phyloP scores from a whole-genome alignment of 1,139 yeast species.

The Magnusiomyces paraingens region DNA sequence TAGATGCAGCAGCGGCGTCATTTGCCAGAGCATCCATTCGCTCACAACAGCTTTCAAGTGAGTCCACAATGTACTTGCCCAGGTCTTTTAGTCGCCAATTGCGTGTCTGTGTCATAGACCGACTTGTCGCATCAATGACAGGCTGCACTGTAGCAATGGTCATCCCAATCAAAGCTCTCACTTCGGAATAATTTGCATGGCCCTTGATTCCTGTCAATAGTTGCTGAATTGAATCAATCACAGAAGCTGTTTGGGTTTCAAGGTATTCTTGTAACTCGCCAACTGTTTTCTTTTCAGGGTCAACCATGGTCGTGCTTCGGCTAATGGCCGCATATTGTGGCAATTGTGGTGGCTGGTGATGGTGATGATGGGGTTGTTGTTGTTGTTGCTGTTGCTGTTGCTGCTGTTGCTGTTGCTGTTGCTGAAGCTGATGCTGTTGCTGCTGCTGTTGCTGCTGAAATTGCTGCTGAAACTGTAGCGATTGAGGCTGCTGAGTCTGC shows the following conservation, averaged over 20 bases:
- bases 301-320: background rate
- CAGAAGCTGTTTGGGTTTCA: constrained; percentile 92
- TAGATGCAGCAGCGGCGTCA: constrained; percentile 21
- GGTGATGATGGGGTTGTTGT: background rate
- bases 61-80: constrained; percentile 84
- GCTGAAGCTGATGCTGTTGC: background rate
- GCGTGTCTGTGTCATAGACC: constrained; percentile 84
- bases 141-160: constrained; percentile 72
- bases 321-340: background rate
- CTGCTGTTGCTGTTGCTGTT: background rate
- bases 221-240: constrained; percentile 82
- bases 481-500: background rate
- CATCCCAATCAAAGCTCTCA: constrained; percentile 65
- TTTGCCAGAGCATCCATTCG: constrained; percentile 44
- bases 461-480: background rate
- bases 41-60: constrained; percentile 75
- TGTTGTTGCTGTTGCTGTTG: background rate
- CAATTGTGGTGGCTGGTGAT: constrained; percentile 3
- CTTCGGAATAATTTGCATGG: constrained; percentile 62
- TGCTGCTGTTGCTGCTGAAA: background rate
- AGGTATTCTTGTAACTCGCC: constrained; percentile 77
- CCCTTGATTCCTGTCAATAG: constrained; percentile 44
- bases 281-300: constrained; percentile 74
- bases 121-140: constrained; percentile 87
- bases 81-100: constrained; percentile 72